phyloP scores from a whole-genome alignment of 495 filamentous ascomycete genomes.

The Annulohypoxylon stygium region DNA sequence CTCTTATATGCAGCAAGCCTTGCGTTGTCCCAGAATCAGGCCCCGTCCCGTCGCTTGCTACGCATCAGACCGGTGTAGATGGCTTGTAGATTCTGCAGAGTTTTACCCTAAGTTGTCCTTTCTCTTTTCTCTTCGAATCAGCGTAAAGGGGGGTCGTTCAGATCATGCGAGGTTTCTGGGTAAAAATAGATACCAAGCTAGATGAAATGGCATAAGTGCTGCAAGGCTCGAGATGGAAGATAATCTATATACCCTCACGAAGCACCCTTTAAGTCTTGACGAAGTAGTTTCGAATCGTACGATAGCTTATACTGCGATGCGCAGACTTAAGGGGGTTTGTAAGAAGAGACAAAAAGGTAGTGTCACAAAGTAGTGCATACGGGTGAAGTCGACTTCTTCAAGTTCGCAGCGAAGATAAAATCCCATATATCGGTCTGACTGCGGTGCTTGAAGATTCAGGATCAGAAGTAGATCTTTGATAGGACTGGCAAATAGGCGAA shows the following conservation, averaged over 20 bases:
- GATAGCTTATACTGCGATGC: constrained; percentile 39
- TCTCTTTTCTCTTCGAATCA: constrained; percentile 25
- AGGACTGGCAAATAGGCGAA: constrained; percentile 40
- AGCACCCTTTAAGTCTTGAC: constrained; percentile 23
- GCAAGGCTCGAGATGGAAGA: constrained; percentile 35
- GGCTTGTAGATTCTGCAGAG: constrained; percentile 19
- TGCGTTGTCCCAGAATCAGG: constrained; percentile 21
- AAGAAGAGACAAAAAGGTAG: constrained; percentile 40
- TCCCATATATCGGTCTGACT: constrained; percentile 51
- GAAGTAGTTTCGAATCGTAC: constrained; percentile 46
- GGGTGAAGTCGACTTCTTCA: constrained; percentile 41
- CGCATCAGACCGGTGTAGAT: constrained; percentile 25
- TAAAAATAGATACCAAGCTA: constrained; percentile 1
- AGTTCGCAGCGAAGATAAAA: constrained; percentile 34
- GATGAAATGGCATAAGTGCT: constrained; percentile 15
- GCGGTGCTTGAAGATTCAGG: constrained; percentile 50
- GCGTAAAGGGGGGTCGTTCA: constrained; percentile 18
- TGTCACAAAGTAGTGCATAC: constrained; percentile 44
- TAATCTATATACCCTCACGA: constrained; percentile 47
- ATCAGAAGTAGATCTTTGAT: constrained; percentile 44
- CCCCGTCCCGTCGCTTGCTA: constrained; percentile 25
- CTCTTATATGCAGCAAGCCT: constrained; percentile 31
- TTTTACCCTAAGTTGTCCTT: constrained; percentile 3
- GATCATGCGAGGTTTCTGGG: constrained; percentile 26
- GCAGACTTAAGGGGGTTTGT: constrained; percentile 37